Conservation (phyloP, 108 stramenopile genomes). For the Pseudonitzschia pungens region DNA sequence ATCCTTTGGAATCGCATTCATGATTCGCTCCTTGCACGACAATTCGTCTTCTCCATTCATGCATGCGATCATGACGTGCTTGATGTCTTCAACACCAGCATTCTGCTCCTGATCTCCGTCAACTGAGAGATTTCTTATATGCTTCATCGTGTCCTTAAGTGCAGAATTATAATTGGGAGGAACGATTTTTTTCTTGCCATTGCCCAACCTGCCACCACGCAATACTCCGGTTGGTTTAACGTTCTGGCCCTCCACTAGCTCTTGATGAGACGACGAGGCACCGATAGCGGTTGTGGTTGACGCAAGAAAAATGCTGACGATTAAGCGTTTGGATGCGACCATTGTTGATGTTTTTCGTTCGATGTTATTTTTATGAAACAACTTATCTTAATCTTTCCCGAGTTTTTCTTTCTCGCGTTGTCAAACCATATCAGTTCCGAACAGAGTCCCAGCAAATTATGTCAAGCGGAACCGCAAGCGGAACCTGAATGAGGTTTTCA, state of each 20-base stretch:
- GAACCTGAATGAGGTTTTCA: too few species aligned
- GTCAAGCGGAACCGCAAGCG: too few species aligned
- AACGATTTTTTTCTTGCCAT: neutral
- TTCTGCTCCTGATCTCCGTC: neutral
- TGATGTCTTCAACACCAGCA: neutral
- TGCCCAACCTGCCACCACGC: constrained; percentile 1
- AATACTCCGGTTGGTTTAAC: neutral
- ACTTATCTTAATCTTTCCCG: too few species aligned
- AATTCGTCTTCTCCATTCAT: neutral
- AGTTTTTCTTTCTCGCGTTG: too few species aligned
- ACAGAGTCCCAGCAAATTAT: too few species aligned
- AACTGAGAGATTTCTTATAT: neutral
- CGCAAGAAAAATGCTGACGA: neutral
- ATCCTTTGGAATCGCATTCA: constrained; percentile 3
- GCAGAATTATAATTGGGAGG: neutral
- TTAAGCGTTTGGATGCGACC: neutral
- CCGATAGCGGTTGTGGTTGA: neutral
- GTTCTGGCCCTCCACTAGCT: neutral
- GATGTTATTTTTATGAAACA: neutral
- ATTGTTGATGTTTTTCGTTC: neutral
- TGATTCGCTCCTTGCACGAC: constrained; percentile 10
- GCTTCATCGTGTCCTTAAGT: neutral
- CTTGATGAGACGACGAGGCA: neutral
- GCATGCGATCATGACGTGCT: constrained; percentile 8
- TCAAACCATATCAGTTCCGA: too few species aligned